A percentile compares a stretch with the other conserved stretches of the same genome.
These are phyloP conservation scores for Herpetospermum pedunculosum DNA, from an alignment of 306 rosid species.

Conservation along the genomic window DNA sequence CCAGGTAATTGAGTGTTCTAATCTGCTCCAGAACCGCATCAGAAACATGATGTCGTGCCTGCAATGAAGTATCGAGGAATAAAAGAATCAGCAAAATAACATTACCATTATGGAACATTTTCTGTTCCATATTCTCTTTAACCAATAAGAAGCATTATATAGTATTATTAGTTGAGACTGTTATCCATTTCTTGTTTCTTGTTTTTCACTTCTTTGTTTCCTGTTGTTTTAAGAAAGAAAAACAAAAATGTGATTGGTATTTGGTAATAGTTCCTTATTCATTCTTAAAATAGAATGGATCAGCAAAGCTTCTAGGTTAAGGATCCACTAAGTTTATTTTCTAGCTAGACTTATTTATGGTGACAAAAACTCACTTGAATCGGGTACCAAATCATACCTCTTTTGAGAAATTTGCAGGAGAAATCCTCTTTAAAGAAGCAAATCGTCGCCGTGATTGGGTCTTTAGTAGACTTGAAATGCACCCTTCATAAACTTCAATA, in stretches of 20 bases:
- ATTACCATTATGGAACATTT: no score
- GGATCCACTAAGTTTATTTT: neutral
- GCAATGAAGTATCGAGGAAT: slow-evolving; percentile 13
- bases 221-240: neutral
- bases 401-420: slow-evolving; percentile 81
- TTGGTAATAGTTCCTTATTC: neutral
- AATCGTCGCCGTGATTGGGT: slow-evolving; percentile 46
- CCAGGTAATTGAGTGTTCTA: slow-evolving; percentile 66
- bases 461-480: slow-evolving; percentile 63
- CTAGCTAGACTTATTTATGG: neutral
- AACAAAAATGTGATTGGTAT: neutral
- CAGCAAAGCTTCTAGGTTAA: neutral
- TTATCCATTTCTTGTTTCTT: neutral
- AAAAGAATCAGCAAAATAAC: slow-evolving; percentile 4
- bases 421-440: slow-evolving; percentile 58
- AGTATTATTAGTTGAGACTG: neutral
- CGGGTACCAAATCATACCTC: slow-evolving; percentile 27
- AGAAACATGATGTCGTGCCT: slow-evolving; percentile 71
- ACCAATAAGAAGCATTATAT: neutral
- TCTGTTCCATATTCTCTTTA: neutral
- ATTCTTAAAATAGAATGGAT: neutral
- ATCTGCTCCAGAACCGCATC: slow-evolving; percentile 50
- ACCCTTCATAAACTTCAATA: slow-evolving; percentile 59
- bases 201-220: no score
- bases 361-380: neutral